phyloP scores from a whole-genome alignment of 2,329 filamentous ascomycete species.

The Apiospora arundinis region DNA sequence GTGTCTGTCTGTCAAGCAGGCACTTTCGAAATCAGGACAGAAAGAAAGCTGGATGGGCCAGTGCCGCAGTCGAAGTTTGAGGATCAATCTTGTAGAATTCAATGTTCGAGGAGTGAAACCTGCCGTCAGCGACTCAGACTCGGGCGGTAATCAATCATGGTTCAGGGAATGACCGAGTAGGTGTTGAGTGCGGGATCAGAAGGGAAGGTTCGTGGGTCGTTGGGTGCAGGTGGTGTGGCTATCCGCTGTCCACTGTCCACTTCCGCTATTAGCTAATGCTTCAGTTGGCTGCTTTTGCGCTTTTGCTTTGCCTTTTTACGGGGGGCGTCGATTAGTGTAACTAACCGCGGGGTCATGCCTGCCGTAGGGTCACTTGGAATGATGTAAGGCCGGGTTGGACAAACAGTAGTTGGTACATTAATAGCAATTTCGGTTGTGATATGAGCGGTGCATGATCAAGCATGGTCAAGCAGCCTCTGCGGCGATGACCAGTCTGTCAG shows the following conservation, averaged over 20 bases:
- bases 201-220: constrained; percentile 6
- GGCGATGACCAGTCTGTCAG: neutral
- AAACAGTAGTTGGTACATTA: neutral
- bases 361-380: neutral
- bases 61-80: constrained; percentile 6
- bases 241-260: neutral
- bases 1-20: neutral
- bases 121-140: constrained; percentile 15
- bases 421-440: neutral
- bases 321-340: constrained; percentile 4
- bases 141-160: constrained; percentile 6
- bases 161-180: constrained; percentile 12
- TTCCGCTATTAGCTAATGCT: constrained; percentile 8
- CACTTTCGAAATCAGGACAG: neutral
- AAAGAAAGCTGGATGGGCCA: neutral
- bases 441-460: neutral
- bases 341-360: constrained; percentile 17
- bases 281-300: constrained; percentile 15
- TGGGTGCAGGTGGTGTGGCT: constrained; percentile 3
- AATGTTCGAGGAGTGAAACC: constrained; percentile 5
- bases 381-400: neutral
- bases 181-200: constrained; percentile 9
- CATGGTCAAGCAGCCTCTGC: neutral
- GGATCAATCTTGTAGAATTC: neutral
- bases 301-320: constrained; percentile 3